Conservation (phyloP, 1,284 basidiomycete genomes). For the Lignosus rhinocerotis region DNA sequence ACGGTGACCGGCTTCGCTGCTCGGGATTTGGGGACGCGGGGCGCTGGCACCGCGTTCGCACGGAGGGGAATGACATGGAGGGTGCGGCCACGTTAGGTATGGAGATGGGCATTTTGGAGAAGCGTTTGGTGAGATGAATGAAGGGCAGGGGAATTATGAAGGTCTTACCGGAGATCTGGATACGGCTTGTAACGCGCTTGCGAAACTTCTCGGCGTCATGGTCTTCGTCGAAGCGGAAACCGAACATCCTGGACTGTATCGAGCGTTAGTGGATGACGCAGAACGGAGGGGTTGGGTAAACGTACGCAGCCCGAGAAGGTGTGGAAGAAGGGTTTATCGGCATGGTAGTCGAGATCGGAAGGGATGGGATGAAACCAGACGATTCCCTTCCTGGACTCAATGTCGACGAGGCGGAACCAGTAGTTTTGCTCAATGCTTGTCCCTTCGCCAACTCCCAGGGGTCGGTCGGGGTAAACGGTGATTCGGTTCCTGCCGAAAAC, state of each 20-base stretch:
- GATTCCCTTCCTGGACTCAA: constrained; percentile 65
- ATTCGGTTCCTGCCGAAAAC: constrained; percentile 69
- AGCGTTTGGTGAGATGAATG: constrained; percentile 1
- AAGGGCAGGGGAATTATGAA: not conserved
- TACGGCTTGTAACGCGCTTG: constrained; percentile 42
- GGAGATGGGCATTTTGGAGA: not conserved
- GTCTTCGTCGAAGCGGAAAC: constrained; percentile 70
- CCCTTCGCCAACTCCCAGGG: constrained; percentile 19
- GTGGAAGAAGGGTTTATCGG: constrained; percentile 93
- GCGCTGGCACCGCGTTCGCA: constrained; percentile 7
- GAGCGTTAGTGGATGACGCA: constrained; percentile 1
- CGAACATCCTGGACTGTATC: constrained; percentile 74
- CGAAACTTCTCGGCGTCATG: constrained; percentile 59
- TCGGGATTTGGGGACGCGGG: constrained; percentile 11
- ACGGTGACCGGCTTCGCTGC: constrained; percentile 8
- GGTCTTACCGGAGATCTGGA: constrained; percentile 22
- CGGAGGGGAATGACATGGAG: not conserved
- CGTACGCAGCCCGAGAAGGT: constrained; percentile 82
- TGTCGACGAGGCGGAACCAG: constrained; percentile 78
- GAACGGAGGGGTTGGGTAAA: constrained; percentile 12
- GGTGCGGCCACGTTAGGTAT: not conserved
- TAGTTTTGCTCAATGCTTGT: constrained; percentile 35
- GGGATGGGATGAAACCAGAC: constrained; percentile 91
- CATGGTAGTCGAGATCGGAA: constrained; percentile 76
- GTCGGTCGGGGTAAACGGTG: constrained; percentile 29